A percentile compares a stretch with the other conserved stretches of the same genome.
Conservation (phyloP, 2,329 filamentous ascomycete species). For the Talaromyces amestolkiae region DNA sequence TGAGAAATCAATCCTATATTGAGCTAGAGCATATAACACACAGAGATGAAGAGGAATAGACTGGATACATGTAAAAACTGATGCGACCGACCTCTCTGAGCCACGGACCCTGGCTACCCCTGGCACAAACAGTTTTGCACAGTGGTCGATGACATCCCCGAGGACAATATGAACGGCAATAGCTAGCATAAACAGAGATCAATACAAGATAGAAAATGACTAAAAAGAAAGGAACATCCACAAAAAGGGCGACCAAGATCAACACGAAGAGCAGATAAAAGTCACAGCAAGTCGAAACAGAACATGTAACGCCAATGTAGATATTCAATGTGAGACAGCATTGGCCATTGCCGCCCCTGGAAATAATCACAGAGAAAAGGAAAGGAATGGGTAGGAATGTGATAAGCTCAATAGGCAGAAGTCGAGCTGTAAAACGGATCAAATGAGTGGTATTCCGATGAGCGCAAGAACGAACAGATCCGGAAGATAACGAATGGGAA, state of each 20-base stretch:
- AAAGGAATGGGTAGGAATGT: conserved; percentile 12
- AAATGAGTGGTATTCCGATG: conserved; percentile 16
- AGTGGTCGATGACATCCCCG: neutral
- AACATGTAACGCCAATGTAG: conserved; percentile 23
- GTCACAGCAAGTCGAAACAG: conserved; percentile 24
- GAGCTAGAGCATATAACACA: neutral
- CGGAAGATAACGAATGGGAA: neutral
- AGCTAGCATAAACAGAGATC: neutral
- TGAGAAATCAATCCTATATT: neutral
- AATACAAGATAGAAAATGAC: neutral
- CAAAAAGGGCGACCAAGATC: conserved; percentile 20
- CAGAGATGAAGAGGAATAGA: conserved; percentile 1
- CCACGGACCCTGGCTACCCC: neutral
- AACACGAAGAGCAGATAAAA: conserved; percentile 20
- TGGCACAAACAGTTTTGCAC: neutral
- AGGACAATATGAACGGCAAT: neutral
- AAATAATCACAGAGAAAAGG: conserved; percentile 20
- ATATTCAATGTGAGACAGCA: conserved; percentile 18
- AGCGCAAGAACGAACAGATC: conserved; percentile 8
- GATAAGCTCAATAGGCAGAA: conserved; percentile 6
- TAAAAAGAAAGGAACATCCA: conserved; percentile 1
- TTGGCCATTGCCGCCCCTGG: conserved; percentile 1
- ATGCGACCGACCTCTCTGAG: neutral
- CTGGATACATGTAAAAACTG: conserved; percentile 1
- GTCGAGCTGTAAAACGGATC: conserved; percentile 1